phyloP scores from a whole-genome alignment of 768 basidiomycete genomes.

The Phylloporus sp. region DNA sequence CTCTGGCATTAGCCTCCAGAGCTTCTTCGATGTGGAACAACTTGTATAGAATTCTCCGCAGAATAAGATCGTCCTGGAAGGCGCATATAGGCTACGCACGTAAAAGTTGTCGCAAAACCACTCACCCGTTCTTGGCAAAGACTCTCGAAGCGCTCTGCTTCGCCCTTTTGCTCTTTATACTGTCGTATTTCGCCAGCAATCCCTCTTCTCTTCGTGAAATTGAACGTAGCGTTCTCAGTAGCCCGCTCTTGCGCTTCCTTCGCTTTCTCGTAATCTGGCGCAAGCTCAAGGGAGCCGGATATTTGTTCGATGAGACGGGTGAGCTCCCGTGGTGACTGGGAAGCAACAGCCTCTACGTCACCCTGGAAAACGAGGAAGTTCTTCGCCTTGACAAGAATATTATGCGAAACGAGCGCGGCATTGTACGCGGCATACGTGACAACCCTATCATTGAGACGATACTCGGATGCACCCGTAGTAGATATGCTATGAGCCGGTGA shows the following conservation, averaged over 20 bases:
- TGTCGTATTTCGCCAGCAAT: conserved; percentile 95
- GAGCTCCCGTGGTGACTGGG: conserved; percentile 88
- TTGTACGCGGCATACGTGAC: conserved; percentile 92
- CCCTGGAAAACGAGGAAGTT: conserved; percentile 99
- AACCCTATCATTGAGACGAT: conserved; percentile 74
- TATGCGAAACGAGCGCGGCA: conserved; percentile 78
- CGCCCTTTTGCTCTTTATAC: conserved; percentile 94
- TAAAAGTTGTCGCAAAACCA: neutral
- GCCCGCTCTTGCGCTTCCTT: conserved; percentile 85
- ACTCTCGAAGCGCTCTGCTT: conserved; percentile 83
- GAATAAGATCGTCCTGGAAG: conserved; percentile 71
- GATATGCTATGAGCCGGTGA: conserved; percentile 60
- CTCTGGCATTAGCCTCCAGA: conserved; percentile 66
- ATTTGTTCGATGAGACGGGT: conserved; percentile 93
- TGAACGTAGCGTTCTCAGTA: conserved; percentile 91
- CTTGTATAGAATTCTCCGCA: conserved; percentile 81
- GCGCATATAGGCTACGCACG: conserved; percentile 5
- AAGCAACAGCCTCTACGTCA: conserved; percentile 96
- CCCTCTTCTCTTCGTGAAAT: conserved; percentile 90
- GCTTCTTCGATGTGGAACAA: conserved; percentile 86
- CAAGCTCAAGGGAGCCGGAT: conserved; percentile 87
- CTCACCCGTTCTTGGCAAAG: conserved; percentile 71
- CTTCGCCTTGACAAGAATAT: conserved; percentile 98
- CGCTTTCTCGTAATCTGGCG: conserved; percentile 83
- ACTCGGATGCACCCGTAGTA: conserved; percentile 83